Base-by-base conservation (phyloP, 371 early-diverging fungal genomes). In the Capillidium rhysosporum region DNA sequence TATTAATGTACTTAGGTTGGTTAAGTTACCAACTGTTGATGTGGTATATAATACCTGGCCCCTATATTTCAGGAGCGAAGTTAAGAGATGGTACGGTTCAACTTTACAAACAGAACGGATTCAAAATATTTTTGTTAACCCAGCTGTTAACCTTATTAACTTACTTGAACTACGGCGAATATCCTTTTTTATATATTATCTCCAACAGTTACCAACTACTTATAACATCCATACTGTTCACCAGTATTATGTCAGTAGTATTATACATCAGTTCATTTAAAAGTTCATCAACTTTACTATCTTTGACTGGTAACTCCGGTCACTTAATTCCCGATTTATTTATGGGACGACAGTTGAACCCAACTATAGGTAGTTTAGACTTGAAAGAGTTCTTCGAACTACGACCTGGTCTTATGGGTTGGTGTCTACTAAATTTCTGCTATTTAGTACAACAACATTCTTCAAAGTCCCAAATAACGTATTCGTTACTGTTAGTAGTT, bases 331-430 rank as follows among this genome's bases (percentile, higher is more conserved):
- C 93, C 67, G 92, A 95, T 66, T 86, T 81, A 57, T 78, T 79
- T 63, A 76, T 88, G 57, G 88, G 88, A 46, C 76, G 84, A 43
- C 84, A 84, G 56, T 68, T 86, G 54, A 92, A 92, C 71, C 96
- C 93, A 56, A 80, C 90, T 46, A 68, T 82, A 52, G 77, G 77
- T 29, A 57, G 69, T 3, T 79, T 93, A 49, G 93, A 95, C 61
- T 68, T 92, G 69, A 95, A 95, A 71, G 86, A 82, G 66, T 83
- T 93, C 58, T 77, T 77, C 38, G 92, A 92, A 71, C 73, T 92
- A 54, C 73, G 94, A 29, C 89, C 92, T 24, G 91, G 91, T 0
- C 65, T 91, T 47, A 70, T 92, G 49, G 84, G 84, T 55, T 86
- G 88, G 89, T 52, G 78, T 46, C 54, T 82, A 30, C 57, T 89